Conservation (phyloP, 805 yeast species). For the Yamadazyma sp. region DNA sequence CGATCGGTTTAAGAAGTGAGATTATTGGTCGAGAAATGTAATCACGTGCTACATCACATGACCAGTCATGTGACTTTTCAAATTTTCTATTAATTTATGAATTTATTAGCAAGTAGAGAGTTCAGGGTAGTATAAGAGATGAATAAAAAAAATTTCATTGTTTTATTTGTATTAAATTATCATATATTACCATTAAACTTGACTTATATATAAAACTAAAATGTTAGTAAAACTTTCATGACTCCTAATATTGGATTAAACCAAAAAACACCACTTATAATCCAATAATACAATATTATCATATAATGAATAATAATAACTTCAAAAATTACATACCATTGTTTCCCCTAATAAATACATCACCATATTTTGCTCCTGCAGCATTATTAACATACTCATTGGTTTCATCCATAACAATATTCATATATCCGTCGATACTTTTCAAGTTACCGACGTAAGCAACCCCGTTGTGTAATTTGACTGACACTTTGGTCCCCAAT, state of each 20-base stretch:
- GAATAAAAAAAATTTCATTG: too few species aligned
- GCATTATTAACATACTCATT: slow-evolving; percentile 55
- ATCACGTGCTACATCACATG: too few species aligned
- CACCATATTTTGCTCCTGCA: slow-evolving; percentile 55
- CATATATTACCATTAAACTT: slow-evolving; percentile 21
- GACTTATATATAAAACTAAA: slow-evolving; percentile 43
- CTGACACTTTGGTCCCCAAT: slow-evolving; percentile 75
- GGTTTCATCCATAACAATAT: slow-evolving; percentile 79
- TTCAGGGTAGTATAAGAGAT: too few species aligned
- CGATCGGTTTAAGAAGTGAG: too few species aligned
- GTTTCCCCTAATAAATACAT: slow-evolving; percentile 84
- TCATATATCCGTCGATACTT: slow-evolving; percentile 96
- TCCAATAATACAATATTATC: too few species aligned
- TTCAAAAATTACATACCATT: slow-evolving; percentile 67
- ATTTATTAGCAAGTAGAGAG: too few species aligned
- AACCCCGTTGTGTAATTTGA: slow-evolving; percentile 83
- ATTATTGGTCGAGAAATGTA: slow-evolving; percentile 1
- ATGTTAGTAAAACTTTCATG: background rate
- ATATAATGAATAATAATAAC: too few species aligned
- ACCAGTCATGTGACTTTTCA: slow-evolving; percentile 1
- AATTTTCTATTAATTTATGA: too few species aligned
- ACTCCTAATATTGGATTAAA: background rate
- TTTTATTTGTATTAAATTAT: background rate
- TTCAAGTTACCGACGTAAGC: slow-evolving; percentile 68
- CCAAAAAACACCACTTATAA: too few species aligned